Percentiles rank a stretch among this genome's conserved stretches.
Conservation (phyloP, 2,329 filamentous ascomycete genomes). For the Podosphaera fusca region DNA sequence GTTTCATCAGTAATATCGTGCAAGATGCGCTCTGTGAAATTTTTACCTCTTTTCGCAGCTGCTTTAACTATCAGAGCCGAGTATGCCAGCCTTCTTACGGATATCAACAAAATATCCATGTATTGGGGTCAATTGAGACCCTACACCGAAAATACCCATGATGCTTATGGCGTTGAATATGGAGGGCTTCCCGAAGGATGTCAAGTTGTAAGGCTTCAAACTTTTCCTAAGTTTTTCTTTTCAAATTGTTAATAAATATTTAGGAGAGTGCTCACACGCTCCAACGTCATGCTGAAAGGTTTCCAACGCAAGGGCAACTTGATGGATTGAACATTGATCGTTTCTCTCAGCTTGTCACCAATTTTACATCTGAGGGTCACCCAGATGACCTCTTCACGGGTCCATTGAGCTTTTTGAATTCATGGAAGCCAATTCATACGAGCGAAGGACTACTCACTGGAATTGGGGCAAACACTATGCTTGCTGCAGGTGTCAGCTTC, state of each 20-base stretch:
- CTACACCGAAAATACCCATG: constrained; percentile 23
- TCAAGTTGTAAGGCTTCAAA: constrained; percentile 19
- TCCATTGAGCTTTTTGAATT: constrained; percentile 28
- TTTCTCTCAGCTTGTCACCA: constrained; percentile 25
- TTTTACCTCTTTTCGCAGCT: too few relatives aligned
- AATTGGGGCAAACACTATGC: constrained; percentile 26
- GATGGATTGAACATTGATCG: constrained; percentile 25
- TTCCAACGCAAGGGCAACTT: constrained; percentile 20
- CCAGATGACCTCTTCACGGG: constrained; percentile 18
- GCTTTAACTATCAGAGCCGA: background rate
- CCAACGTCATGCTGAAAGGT: constrained; percentile 31
- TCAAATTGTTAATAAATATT: background rate
- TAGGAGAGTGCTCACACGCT: constrained; percentile 22
- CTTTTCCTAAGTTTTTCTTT: background rate
- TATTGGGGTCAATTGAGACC: constrained; percentile 25
- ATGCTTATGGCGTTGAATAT: constrained; percentile 23
- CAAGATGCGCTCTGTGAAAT: too few relatives aligned
- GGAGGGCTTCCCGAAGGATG: constrained; percentile 28
- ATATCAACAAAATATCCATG: constrained; percentile 14
- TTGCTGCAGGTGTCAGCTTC: constrained; percentile 24
- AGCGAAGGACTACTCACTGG: constrained; percentile 22
- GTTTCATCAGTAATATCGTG: too few relatives aligned
- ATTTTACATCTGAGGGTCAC: constrained; percentile 19
- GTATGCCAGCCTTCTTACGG: constrained; percentile 7
- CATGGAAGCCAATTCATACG: constrained; percentile 24